phyloP scores from a whole-genome alignment of 164 flowering plant genomes.

The Pachysandra terminalis region DNA sequence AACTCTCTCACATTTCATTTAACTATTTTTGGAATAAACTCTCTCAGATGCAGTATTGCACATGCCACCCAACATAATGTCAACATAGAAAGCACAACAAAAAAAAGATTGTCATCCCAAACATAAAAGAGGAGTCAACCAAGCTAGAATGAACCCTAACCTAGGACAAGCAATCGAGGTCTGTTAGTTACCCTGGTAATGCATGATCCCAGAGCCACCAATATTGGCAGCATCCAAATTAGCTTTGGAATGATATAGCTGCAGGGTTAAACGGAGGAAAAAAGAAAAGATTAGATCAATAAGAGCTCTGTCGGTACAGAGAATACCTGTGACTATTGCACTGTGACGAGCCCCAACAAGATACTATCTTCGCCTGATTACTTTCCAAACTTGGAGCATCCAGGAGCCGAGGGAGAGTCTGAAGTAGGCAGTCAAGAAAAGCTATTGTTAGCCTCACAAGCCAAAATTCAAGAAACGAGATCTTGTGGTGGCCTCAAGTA shows the following conservation, averaged over 20 bases:
- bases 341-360: constrained; percentile 96
- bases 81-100: too few relatives aligned
- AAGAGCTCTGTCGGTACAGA: neutral
- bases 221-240: neutral
- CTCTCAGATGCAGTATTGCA: too few relatives aligned
- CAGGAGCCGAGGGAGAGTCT: constrained; percentile 81
- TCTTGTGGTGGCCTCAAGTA: too few relatives aligned
- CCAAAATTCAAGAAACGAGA: neutral
- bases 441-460: neutral
- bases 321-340: constrained; percentile 73
- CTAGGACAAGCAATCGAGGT: neutral
- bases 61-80: too few relatives aligned
- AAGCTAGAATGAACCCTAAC: neutral
- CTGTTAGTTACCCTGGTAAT: too few relatives aligned
- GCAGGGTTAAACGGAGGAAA: neutral
- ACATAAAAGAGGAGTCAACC: too few relatives aligned
- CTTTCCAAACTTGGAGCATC: constrained; percentile 78
- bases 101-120: too few relatives aligned
- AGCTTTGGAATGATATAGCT: neutral
- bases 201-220: neutral
- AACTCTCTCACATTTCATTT: too few relatives aligned
- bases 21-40: too few relatives aligned
- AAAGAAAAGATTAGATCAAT: too few relatives aligned
- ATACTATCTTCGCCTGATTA: constrained; percentile 51
- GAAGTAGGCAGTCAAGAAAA: constrained; percentile 25